Conservation (phyloP, 2,329 filamentous ascomycete species). For the Xylaria sp. region DNA sequence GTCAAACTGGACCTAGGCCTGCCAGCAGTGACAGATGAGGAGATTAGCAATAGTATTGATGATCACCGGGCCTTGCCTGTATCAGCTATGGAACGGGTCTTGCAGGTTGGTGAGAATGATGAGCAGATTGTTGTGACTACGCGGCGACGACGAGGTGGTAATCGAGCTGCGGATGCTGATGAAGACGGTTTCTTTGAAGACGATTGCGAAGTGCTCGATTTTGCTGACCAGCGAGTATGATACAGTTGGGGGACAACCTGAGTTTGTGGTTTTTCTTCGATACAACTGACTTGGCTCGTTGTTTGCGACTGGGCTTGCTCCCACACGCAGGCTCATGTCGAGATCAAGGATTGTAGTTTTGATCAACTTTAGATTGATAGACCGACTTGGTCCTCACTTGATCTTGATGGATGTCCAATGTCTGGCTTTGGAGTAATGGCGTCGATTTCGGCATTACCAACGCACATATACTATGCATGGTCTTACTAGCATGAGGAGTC, state of each 20-base stretch:
- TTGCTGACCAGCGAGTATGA: conserved; percentile 77
- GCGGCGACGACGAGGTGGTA: conserved; percentile 71
- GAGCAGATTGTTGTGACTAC: conserved; percentile 88
- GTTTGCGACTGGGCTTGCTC: conserved; percentile 20
- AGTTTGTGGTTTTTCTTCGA: conserved; percentile 30
- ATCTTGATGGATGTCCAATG: conserved; percentile 37
- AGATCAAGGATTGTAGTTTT: conserved; percentile 9
- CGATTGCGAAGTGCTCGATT: conserved; percentile 90
- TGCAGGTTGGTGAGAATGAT: conserved; percentile 69
- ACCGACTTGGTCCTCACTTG: conserved; percentile 37
- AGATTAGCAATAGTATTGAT: conserved; percentile 61
- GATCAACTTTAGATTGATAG: conserved; percentile 8
- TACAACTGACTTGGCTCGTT: conserved; percentile 24
- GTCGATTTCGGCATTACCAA: conserved; percentile 43
- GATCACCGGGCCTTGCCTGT: conserved; percentile 70
- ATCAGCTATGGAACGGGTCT: conserved; percentile 72
- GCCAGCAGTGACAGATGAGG: conserved; percentile 61
- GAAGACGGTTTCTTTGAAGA: conserved; percentile 91
- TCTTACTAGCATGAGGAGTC: conserved; percentile 39
- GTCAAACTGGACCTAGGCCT: conserved; percentile 66
- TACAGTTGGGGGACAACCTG: conserved; percentile 14
- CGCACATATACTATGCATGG: conserved; percentile 38
- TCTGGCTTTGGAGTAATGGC: conserved; percentile 46
- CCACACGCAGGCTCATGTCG: conserved; percentile 2
- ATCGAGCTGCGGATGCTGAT: conserved; percentile 61